A percentile compares a stretch with the other conserved stretches of the same genome.
These are phyloP conservation scores for Pilasporangium apinafurcum DNA, from an alignment of 352 stramenopile genomes.

Conservation along the genomic window DNA sequence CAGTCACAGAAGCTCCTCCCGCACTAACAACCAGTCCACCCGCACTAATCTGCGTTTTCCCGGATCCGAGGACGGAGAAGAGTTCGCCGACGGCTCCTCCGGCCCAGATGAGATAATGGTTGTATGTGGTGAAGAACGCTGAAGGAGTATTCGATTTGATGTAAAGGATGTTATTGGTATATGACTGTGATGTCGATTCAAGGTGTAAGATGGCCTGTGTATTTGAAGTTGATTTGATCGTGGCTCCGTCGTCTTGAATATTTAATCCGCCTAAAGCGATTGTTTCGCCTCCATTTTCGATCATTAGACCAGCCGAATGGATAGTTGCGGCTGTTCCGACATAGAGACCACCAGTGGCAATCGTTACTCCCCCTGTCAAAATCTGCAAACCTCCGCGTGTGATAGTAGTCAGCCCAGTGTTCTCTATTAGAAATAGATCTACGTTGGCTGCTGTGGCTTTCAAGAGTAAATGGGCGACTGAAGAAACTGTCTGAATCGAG, in stretches of 20 bases:
- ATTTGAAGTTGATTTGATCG: constrained; percentile 11
- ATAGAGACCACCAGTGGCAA: constrained; percentile 31
- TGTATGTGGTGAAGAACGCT: not conserved
- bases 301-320: constrained; percentile 20
- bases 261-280: constrained; percentile 24
- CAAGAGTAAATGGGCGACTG: constrained; percentile 37
- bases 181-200: constrained; percentile 11
- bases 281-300: constrained; percentile 26
- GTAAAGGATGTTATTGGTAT: constrained; percentile 16
- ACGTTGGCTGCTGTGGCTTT: constrained; percentile 16
- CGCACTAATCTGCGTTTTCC: constrained; percentile 22
- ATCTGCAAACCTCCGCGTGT: constrained; percentile 26
- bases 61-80: constrained; percentile 24
- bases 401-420: constrained; percentile 43
- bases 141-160: constrained; percentile 10
- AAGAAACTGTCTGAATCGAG: constrained; percentile 25
- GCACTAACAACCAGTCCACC: constrained; percentile 8
- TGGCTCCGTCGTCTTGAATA: constrained; percentile 23
- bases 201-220: constrained; percentile 15
- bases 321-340: constrained; percentile 33
- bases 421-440: constrained; percentile 33
- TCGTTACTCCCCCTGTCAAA: constrained; percentile 26
- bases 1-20: too few relatives aligned
- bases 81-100: not conserved
- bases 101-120: constrained; percentile 14